Evolutionary conservation across 176 grass and related monocot genomes (phyloP), one percentile per base, ranked within the genome.

Genomic region (Cenchrus americanus): DNA sequence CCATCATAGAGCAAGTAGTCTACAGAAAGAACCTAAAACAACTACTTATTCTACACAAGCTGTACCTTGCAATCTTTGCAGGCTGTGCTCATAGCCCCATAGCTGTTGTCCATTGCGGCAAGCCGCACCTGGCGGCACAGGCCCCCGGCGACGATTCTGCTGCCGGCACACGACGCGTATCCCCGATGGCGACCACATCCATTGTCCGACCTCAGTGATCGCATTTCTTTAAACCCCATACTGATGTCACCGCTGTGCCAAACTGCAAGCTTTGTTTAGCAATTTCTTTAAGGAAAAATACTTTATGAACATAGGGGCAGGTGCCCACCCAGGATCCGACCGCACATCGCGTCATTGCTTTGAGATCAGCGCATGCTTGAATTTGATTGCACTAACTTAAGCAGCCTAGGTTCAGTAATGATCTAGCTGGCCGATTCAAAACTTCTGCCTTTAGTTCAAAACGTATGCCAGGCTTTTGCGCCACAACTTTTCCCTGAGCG

Each of bases 91-190:
- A 15, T 62, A 24, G 40, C n/a, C 22, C 44, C 40, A 14, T 82
- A 66, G 47, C 58, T 82, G 83, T 72, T 82, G 88, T 71, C 84
- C 79, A 65, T 78, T 82, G 49, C 84, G n/a, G 61, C 64, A 64
- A 32, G 53, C 41, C 73, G 18, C 55, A 23, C 22, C 62, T 42
- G 55, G 55, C 69, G 52, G 51, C 74, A 81, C 49, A 5, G 12
- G 34, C 41, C 55, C 41, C 55, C 50, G 3, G 27, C 34, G 59
- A 73, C 49, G 68, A 47, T 27, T 27, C 78, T 85, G 78, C 83
- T 64, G 72, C 83, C 78, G 73, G 88, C 79, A 55, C 34, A 22
- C 77, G 63, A 80, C 51, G 76, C 87, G 71, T 14, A 81, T 54
- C 30, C 7, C 46, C 7, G 19, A 53, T 18, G 47, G 47, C 78